Conservation (phyloP, 805 yeast species). For the Yarrowia porcina region DNA sequence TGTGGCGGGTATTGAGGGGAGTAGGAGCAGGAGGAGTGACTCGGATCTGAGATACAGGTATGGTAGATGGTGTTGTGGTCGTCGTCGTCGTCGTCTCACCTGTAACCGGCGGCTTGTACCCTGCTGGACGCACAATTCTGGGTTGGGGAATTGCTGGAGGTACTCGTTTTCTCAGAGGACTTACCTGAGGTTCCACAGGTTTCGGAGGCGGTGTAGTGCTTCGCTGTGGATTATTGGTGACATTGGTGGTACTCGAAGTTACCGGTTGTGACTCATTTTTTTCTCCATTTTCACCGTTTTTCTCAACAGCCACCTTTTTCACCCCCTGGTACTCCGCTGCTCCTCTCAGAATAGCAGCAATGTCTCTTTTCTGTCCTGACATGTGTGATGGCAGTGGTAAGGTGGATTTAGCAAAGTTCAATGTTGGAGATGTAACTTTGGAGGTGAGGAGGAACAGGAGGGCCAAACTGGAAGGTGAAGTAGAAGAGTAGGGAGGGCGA, state of each 20-base stretch:
- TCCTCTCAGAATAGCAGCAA: background rate
- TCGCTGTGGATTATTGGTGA: background rate
- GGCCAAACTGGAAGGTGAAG: background rate
- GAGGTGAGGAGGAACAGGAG: background rate
- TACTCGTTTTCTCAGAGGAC: conserved; percentile 8
- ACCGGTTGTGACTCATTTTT: background rate
- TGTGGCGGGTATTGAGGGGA: background rate
- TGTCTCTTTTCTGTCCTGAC: conserved; percentile 10
- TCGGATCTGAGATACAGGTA: background rate
- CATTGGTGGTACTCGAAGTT: background rate
- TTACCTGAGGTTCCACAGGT: background rate
- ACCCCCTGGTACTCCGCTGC: background rate
- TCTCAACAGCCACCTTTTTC: background rate
- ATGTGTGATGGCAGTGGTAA: background rate
- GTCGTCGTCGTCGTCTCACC: background rate
- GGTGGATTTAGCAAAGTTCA: conserved; percentile 29
- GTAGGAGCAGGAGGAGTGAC: background rate
- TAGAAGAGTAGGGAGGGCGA: too few relatives aligned
- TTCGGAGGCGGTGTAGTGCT: background rate
- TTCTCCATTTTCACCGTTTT: too few relatives aligned
- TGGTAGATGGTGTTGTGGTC: background rate
- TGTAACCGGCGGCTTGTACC: background rate
- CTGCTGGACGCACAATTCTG: conserved; percentile 16
- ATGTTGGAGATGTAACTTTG: background rate
- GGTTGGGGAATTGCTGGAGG: conserved; percentile 13